phyloP scores from a whole-genome alignment of 1,284 basidiomycete genomes.

The Neotropicomus parvogracilis region DNA sequence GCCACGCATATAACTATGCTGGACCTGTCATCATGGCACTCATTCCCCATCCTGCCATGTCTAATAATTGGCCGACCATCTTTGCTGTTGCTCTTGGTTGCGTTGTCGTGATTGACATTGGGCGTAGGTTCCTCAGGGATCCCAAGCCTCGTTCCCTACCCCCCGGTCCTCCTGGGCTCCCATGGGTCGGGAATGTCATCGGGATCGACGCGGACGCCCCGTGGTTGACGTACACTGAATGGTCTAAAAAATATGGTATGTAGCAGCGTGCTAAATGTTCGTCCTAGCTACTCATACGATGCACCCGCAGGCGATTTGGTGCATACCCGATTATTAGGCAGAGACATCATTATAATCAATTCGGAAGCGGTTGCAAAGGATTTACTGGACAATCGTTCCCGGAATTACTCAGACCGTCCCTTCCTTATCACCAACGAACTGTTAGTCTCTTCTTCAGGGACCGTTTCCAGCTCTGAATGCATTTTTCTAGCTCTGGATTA shows the following conservation, averaged over 20 bases:
- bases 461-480: neutral
- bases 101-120: too few relatives aligned
- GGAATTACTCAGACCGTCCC: constrained; percentile 9
- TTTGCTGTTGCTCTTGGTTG: too few relatives aligned
- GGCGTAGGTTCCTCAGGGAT: too few relatives aligned
- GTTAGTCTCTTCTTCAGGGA: neutral
- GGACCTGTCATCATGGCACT: too few relatives aligned
- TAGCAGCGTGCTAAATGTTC: neutral
- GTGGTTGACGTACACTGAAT: constrained; percentile 3
- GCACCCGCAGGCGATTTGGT: constrained; percentile 4
- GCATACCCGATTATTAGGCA: constrained; percentile 2
- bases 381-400: constrained; percentile 1
- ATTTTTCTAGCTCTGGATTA: constrained; percentile 31
- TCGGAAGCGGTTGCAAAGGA: constrained; percentile 8
- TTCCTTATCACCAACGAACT: neutral
- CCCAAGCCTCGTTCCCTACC: neutral
- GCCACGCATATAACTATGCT: too few relatives aligned
- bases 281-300: neutral
- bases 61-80: too few relatives aligned
- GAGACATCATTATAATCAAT: constrained; percentile 10
- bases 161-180: neutral
- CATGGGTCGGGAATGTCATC: constrained; percentile 4
- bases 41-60: too few relatives aligned
- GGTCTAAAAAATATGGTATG: constrained; percentile 6
- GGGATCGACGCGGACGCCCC: neutral